A percentile compares a stretch with the other conserved stretches of the same genome.
Evolutionary conservation across 305 asterid genomes (phyloP).

Genomic region (Ruellia speciosa): DNA sequence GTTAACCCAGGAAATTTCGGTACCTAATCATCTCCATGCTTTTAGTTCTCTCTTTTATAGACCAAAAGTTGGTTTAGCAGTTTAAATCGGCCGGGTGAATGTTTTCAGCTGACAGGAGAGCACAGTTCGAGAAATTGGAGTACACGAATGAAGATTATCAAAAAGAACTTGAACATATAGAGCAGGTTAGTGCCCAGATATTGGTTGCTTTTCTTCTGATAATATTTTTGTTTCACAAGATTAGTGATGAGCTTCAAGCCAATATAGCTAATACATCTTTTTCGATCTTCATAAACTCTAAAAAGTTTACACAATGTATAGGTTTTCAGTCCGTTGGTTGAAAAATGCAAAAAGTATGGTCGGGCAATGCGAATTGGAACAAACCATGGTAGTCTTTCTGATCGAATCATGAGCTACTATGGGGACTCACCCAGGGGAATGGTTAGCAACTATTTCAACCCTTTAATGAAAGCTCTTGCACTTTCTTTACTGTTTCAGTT

Average conservation of each 20-base stretch:
- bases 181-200: conserved; percentile 36
- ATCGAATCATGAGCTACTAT: conserved; percentile 93
- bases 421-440: conserved; percentile 99
- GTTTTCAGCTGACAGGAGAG: conserved; percentile 95
- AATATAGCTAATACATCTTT: background rate
- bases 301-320: conserved; percentile 7
- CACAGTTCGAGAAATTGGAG: conserved; percentile 89
- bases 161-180: conserved; percentile 74
- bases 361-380: conserved; percentile 98
- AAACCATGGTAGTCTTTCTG: conserved; percentile 98
- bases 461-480: conserved; percentile 1
- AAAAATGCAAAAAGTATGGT: conserved; percentile 88
- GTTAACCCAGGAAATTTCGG: conserved; percentile 99
- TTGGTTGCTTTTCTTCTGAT: conserved; percentile 23
- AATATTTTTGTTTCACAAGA: conserved; percentile 24
- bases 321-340: conserved; percentile 97
- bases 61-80: conserved; percentile 1
- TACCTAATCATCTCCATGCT: conserved; percentile 27
- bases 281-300: background rate
- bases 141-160: conserved; percentile 96
- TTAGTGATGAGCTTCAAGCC: background rate
- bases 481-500: conserved; percentile 1
- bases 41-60: background rate
- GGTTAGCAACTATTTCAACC: conserved; percentile 42
- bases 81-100: conserved; percentile 20